Conservation (phyloP, 805 yeast species). For the Blastobotrys attinorum region DNA sequence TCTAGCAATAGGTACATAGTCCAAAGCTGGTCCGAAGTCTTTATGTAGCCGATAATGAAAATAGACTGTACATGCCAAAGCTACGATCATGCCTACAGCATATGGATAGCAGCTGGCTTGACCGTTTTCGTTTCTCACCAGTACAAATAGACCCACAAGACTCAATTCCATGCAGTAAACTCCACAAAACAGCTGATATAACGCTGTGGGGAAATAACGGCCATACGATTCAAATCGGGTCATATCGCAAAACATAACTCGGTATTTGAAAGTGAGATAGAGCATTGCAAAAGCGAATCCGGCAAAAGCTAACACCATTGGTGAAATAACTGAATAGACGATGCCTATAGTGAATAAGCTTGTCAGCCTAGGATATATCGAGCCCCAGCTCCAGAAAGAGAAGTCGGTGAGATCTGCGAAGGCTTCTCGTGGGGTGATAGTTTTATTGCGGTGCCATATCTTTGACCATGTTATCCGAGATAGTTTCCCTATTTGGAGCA, state of each 20-base stretch:
- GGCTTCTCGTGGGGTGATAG: conserved; percentile 55
- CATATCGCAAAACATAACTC: conserved; percentile 43
- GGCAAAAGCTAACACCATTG: conserved; percentile 59
- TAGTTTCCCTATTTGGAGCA: conserved; percentile 53
- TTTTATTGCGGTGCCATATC: too few relatives aligned
- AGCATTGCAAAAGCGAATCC: conserved; percentile 49
- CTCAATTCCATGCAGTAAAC: conserved; percentile 74
- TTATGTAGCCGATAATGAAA: conserved; percentile 47
- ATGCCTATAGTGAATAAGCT: conserved; percentile 72
- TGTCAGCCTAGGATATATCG: conserved; percentile 67
- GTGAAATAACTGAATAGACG: conserved; percentile 72
- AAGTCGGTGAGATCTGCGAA: conserved; percentile 38
- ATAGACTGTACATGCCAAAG: conserved; percentile 46
- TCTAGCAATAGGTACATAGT: conserved; percentile 32
- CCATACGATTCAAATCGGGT: conserved; percentile 39
- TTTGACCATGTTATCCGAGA: too few relatives aligned
- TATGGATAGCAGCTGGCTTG: conserved; percentile 39
- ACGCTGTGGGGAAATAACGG: conserved; percentile 60
- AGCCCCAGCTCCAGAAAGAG: conserved; percentile 63
- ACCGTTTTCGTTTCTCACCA: conserved; percentile 45
- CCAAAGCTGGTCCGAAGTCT: conserved; percentile 32
- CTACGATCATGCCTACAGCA: conserved; percentile 44
- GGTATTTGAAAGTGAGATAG: conserved; percentile 62
- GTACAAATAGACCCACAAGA: conserved; percentile 64
- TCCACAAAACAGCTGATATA: conserved; percentile 73